These are phyloP conservation scores for Cucurbita argyrosperma DNA, from an alignment of 306 rosid genomes.

Conservation along the genomic window DNA sequence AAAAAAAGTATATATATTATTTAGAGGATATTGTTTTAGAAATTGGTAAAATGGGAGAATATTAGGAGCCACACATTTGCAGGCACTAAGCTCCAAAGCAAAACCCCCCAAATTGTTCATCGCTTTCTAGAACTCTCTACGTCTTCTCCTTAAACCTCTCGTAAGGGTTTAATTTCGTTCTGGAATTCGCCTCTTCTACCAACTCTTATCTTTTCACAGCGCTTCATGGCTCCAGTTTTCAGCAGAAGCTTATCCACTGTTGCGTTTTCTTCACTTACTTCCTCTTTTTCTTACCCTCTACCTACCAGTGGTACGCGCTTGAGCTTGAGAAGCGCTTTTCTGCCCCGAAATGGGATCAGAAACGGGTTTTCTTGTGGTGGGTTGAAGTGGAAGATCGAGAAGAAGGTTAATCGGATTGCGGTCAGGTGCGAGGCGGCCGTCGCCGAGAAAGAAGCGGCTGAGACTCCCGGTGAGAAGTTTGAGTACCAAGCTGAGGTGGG, in stretches of 20 bases:
- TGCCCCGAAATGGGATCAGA: conserved; percentile 33
- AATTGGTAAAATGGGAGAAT: conserved; percentile 27
- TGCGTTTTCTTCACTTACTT: conserved; percentile 46
- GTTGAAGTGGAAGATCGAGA: conserved; percentile 45
- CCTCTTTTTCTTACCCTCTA: conserved; percentile 29
- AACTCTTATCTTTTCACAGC: neutral
- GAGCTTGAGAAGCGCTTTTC: conserved; percentile 32
- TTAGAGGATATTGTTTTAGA: neutral
- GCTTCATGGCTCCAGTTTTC: conserved; percentile 64
- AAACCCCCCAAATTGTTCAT: neutral
- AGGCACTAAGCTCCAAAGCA: conserved; percentile 11
- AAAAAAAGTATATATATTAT: neutral
- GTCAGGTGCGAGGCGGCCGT: conserved; percentile 79
- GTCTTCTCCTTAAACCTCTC: conserved; percentile 17
- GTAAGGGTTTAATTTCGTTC: conserved; percentile 18
- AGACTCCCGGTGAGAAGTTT: conserved; percentile 58
- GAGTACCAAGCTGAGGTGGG: conserved; percentile 98
- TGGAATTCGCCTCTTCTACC: neutral
- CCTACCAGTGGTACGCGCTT: conserved; percentile 19
- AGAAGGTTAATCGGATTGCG: conserved; percentile 15
- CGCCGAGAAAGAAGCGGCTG: conserved; percentile 69
- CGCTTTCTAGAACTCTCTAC: conserved; percentile 33
- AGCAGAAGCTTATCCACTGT: conserved; percentile 47
- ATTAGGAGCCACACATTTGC: conserved; percentile 17
- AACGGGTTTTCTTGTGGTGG: conserved; percentile 24